phyloP scores from a whole-genome alignment of 495 filamentous ascomycete species.

The Annulohypoxylon bovei region DNA sequence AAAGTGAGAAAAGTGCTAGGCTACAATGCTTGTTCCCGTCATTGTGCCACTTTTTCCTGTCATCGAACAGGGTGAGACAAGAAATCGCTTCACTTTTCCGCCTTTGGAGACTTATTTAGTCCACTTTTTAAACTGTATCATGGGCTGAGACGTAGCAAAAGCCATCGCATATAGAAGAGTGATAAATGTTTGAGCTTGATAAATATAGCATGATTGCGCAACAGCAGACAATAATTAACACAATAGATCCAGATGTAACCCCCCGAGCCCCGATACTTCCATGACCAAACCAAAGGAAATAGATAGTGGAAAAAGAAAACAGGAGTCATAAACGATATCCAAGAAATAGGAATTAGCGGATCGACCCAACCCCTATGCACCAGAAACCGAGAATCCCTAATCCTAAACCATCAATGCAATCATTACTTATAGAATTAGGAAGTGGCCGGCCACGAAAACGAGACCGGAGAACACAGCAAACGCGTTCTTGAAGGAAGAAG shows the following conservation, averaged over 20 bases:
- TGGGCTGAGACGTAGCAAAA: no score
- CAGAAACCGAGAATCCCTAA: neutral
- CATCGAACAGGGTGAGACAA: no score
- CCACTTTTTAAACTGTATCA: no score
- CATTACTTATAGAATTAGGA: conserved; percentile 38
- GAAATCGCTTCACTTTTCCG: no score
- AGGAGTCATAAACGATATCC: conserved; percentile 25
- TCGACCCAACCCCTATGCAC: neutral
- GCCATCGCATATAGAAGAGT: neutral
- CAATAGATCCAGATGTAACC: neutral
- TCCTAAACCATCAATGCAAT: neutral
- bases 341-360: conserved; percentile 16
- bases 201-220: neutral
- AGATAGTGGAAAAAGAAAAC: neutral
- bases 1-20: no score
- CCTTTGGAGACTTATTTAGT: no score
- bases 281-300: neutral
- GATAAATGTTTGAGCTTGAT: neutral
- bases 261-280: neutral
- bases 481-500: conserved; percentile 37
- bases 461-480: conserved; percentile 40
- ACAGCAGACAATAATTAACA: neutral
- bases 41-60: no score
- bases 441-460: conserved; percentile 40
- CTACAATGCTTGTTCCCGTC: no score